Evolutionary conservation across 305 asterid genomes (phyloP).

Genomic region (Lippia alba): DNA sequence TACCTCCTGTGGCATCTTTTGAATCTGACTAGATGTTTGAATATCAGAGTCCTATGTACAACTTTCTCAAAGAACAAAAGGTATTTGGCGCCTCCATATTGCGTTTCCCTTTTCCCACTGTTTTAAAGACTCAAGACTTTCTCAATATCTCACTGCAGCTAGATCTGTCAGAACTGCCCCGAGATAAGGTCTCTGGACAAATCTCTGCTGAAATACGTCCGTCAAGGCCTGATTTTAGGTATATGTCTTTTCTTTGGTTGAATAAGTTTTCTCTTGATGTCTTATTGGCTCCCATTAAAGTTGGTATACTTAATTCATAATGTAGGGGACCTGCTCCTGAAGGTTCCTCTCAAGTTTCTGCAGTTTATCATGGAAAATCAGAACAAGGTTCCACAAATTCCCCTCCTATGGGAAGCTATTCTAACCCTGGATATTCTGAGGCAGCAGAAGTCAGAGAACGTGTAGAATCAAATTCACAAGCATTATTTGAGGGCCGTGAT

Average conservation of each 20-base stretch:
- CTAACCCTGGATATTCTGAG: constrained; percentile 38
- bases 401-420: constrained; percentile 36
- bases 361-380: constrained; percentile 32
- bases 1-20: constrained; percentile 11
- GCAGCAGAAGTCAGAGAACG: constrained; percentile 29
- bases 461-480: constrained; percentile 35
- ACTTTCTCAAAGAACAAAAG: constrained; percentile 77
- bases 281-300: constrained; percentile 27
- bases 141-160: constrained; percentile 58
- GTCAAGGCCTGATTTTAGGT: constrained; percentile 57
- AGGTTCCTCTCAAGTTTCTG: constrained; percentile 46
- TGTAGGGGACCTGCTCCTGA: constrained; percentile 52
- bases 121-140: constrained; percentile 23
- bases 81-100: constrained; percentile 45
- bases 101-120: constrained; percentile 14
- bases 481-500: constrained; percentile 34
- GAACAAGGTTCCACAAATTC: constrained; percentile 37
- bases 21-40: constrained; percentile 25
- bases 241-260: constrained; percentile 30
- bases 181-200: constrained; percentile 90
- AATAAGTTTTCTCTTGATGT: constrained; percentile 31
- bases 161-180: constrained; percentile 75
- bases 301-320: constrained; percentile 30
- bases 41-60: constrained; percentile 90
- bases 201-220: constrained; percentile 55